Base-by-base conservation (phyloP, 257 asterid genomes). In the Knoxia roxburghii region DNA sequence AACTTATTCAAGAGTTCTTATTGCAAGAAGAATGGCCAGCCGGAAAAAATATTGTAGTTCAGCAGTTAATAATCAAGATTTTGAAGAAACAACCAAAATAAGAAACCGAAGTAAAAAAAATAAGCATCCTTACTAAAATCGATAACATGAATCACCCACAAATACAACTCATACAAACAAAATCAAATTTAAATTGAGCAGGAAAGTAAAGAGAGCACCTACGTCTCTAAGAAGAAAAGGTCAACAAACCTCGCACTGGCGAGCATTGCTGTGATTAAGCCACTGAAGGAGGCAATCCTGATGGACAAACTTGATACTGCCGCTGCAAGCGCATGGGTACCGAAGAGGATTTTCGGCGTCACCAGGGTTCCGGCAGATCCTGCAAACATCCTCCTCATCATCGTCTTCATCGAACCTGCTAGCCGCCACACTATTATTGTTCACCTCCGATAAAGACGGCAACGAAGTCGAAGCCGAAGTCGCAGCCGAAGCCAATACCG, bases 231-330 rank as follows among this genome's bases (percentile, higher is more conserved):
- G 21, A 5, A 50, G 6, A 27, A 50, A 50, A 2, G 26, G 13
- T 12, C 14, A n/a, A 39, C 13, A 7, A 57, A 92, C 98, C 96
- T 93, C 98, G 94, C 98, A 93, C 49, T 89, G 95, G 63, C 97
- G 91, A 73, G 98, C 96, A 85, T 93, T 93, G 72, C 98, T 89
- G 68, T 93, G 98, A 84, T 85, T 93, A 51, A 93, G 97, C 98
- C 98, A 93, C 88, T 89, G 98, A 65, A 93, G 94, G 52, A 93
- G 91, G 78, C 98, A 93, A 67, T 93, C 97, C 81, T 90, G 97
- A 68, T 93, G 98, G 68, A 93, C 98, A 73, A 80, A 93, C 74
- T 93, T 93, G 73, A 93, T 93, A 73, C 98, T 93, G 20, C 98
- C 98, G 81, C 97, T 93, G 76, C 97, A 93, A 15, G 97, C 97